Percentiles rank a stretch among this genome's conserved stretches.
Conservation (phyloP, 164 flowering plant genomes). For the Vitis labrusca region DNA sequence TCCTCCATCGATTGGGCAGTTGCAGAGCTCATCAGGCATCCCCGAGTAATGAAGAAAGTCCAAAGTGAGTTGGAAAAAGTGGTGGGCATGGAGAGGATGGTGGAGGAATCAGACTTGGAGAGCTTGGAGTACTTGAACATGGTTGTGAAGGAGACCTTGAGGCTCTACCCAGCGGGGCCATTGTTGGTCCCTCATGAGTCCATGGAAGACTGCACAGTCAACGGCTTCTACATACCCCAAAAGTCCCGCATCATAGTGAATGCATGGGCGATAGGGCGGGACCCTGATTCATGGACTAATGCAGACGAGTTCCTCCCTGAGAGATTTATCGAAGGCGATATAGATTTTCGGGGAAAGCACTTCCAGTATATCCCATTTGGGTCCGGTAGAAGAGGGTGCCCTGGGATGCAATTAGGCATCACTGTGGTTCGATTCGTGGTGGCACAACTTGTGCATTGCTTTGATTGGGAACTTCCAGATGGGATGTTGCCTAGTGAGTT, state of each 20-base stretch:
- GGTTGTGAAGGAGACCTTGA: slow-evolving; percentile 10
- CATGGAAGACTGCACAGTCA: slow-evolving; percentile 3
- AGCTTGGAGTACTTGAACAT: slow-evolving; percentile 10
- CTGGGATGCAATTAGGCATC: slow-evolving; percentile 8
- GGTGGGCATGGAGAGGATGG: slow-evolving; percentile 4
- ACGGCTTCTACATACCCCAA: slow-evolving; percentile 7
- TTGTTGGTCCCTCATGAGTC: slow-evolving; percentile 5
- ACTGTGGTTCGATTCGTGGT: slow-evolving; percentile 1
- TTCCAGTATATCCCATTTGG: slow-evolving; percentile 3
- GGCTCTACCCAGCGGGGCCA: slow-evolving; percentile 5
- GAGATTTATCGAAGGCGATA: not conserved
- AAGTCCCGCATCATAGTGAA: slow-evolving; percentile 8
- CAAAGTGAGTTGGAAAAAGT: slow-evolving; percentile 16
- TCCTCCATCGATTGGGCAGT: not conserved
- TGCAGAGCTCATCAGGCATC: not conserved
- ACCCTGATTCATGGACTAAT: slow-evolving; percentile 10
- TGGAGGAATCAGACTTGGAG: slow-evolving; percentile 17
- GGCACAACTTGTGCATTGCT: slow-evolving; percentile 16
- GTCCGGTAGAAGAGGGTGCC: not conserved
- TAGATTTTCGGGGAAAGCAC: not conserved
- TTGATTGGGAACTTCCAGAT: slow-evolving; percentile 14
- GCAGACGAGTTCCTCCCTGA: not conserved
- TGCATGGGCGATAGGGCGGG: slow-evolving; percentile 22
- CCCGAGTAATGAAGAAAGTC: slow-evolving; percentile 7
- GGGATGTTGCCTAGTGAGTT: slow-evolving; percentile 7